phyloP scores from a whole-genome alignment of 2,329 filamentous ascomycete genomes.

The Trichoderma afroharzianum region DNA sequence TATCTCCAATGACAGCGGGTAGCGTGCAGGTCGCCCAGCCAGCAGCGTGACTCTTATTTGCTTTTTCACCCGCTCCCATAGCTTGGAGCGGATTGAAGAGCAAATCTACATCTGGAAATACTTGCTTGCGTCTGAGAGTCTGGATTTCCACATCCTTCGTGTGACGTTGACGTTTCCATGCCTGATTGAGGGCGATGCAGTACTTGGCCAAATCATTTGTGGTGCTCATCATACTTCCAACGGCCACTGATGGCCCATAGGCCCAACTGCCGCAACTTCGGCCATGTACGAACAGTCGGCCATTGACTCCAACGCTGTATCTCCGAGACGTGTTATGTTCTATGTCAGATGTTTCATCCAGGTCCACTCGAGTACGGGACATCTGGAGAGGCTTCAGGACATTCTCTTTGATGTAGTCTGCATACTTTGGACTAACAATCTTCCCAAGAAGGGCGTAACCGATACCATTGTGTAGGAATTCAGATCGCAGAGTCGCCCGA shows the following conservation, averaged over 20 bases:
- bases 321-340: neutral
- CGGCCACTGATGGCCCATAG: neutral
- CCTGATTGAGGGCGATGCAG: neutral
- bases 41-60: neutral
- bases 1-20: neutral
- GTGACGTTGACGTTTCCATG: neutral
- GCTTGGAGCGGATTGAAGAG: neutral
- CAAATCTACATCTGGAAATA: neutral
- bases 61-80: neutral
- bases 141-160: neutral
- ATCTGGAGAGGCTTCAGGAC: neutral
- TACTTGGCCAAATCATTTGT: neutral
- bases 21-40: neutral
- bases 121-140: neutral
- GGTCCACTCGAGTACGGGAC: neutral
- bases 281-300: neutral
- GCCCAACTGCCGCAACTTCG: neutral
- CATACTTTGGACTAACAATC: neutral
- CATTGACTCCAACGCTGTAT: neutral
- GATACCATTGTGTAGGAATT: neutral
- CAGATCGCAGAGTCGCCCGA: neutral
- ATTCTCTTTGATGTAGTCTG: neutral
- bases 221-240: neutral
- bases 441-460: neutral
- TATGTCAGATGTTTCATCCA: neutral